phyloP scores from a whole-genome alignment of 225 moss, liverwort and hornwort genomes.

The Thuidium tamariscinum region DNA sequence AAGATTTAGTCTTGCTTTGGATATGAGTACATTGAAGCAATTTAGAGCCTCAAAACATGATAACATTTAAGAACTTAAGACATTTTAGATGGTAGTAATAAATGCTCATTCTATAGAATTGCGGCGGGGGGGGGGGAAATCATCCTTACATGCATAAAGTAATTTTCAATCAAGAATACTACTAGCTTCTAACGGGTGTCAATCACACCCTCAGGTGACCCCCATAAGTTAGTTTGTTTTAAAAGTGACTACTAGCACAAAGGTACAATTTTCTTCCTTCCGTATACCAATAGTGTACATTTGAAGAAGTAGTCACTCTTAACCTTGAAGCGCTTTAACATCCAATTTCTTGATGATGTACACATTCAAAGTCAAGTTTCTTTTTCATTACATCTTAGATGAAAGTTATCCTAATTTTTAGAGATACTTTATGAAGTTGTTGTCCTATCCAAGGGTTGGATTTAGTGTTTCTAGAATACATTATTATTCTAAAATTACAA shows the following conservation, averaged over 20 bases:
- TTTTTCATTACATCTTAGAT: no score
- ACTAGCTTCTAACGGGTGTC: neutral
- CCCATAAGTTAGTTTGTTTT: neutral
- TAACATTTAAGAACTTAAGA: no score
- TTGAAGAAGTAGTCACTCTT: fast-evolving
- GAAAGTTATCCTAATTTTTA: no score
- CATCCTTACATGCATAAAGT: neutral
- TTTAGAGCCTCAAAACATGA: neutral
- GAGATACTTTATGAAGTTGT: no score
- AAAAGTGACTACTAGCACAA: neutral
- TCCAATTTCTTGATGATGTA: no score
- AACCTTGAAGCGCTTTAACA: no score
- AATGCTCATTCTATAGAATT: neutral
- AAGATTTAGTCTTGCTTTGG: neutral
- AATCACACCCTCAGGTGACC: fast-evolving
- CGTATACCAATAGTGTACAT: neutral
- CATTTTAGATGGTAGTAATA: neutral
- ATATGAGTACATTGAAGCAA: neutral
- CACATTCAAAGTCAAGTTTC: no score
- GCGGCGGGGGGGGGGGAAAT: neutral
- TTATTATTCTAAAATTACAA: no score
- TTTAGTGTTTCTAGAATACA: no score
- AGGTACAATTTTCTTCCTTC: neutral
- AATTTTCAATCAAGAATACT: neutral
- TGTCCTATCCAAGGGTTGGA: no score